Conservation (phyloP, 345 rosid species). For the Lepidium sativum region DNA sequence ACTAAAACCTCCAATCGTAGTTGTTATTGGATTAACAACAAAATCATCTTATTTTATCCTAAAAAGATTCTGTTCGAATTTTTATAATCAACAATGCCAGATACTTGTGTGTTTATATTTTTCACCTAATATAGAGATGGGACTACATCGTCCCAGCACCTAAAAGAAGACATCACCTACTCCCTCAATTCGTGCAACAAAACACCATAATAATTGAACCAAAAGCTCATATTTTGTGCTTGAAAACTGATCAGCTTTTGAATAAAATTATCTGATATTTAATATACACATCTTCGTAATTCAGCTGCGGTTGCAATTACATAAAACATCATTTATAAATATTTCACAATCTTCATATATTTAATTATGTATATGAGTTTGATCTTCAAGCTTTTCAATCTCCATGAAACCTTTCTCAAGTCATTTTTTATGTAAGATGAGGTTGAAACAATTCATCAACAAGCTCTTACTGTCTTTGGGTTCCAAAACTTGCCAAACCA, state of each 20-base stretch:
- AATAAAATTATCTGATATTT: conserved; percentile 15
- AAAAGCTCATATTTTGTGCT: background rate
- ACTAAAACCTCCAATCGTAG: background rate
- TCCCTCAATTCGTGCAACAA: too few species aligned
- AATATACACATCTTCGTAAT: background rate
- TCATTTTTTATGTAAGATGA: background rate
- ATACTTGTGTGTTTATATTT: too few species aligned
- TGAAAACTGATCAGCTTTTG: background rate
- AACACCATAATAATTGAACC: background rate
- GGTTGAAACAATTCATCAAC: conserved; percentile 24
- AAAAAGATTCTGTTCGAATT: too few species aligned
- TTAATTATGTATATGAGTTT: background rate
- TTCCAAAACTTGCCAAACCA: conserved; percentile 41
- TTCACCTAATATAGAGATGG: too few species aligned
- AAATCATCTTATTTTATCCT: too few species aligned
- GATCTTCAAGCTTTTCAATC: background rate
- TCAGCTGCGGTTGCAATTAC: background rate
- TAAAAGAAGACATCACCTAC: too few species aligned
- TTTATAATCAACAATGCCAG: too few species aligned
- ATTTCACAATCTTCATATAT: conserved; percentile 3
- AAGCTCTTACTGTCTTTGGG: conserved; percentile 36
- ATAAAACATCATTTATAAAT: conserved; percentile 2
- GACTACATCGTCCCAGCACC: too few species aligned
- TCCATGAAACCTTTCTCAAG: background rate
- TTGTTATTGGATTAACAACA: too few species aligned